A percentile compares a stretch with the other conserved stretches of the same genome.
These are phyloP conservation scores for Panaeolus cyanescens DNA, from an alignment of 768 basidiomycete species.

Conservation along the genomic window DNA sequence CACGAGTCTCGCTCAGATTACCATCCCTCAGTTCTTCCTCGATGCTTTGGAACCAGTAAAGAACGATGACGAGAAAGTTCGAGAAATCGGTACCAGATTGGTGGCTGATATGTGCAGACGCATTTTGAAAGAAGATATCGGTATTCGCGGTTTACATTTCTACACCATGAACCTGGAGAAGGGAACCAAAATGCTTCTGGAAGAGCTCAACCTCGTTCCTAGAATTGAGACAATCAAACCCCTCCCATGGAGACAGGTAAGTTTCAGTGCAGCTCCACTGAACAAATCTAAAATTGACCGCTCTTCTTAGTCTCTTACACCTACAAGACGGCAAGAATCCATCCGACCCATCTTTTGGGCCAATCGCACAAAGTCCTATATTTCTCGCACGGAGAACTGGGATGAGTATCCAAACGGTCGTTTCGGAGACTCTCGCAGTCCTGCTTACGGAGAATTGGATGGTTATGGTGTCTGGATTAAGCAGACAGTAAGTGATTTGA, in stretches of 20 bases:
- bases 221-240: conserved; percentile 91
- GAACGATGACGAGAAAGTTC: conserved; percentile 91
- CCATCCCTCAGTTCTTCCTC: conserved; percentile 74
- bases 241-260: conserved; percentile 94
- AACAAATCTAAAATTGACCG: conserved; percentile 12
- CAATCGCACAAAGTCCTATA: conserved; percentile 92
- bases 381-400: conserved; percentile 97
- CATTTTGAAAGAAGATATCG: conserved; percentile 79
- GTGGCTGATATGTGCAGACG: conserved; percentile 93
- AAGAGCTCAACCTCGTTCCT: conserved; percentile 88
- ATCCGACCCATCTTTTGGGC: conserved; percentile 99
- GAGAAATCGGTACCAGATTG: conserved; percentile 89
- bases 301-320: conserved; percentile 79
- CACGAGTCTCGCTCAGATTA: conserved; percentile 74
- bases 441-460: conserved; percentile 97
- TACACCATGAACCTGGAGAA: conserved; percentile 98
- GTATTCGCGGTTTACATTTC: conserved; percentile 89
- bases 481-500: conserved; percentile 59
- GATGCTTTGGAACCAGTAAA: conserved; percentile 84
- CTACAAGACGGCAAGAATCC: conserved; percentile 85
- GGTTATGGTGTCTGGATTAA: conserved; percentile 95
- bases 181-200: conserved; percentile 92
- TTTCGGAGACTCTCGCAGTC: conserved; percentile 96
- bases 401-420: conserved; percentile 99
- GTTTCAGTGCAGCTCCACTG: conserved; percentile 13